phyloP scores from a whole-genome alignment of 257 asterid genomes.

The Solanum megistacrolobum region DNA sequence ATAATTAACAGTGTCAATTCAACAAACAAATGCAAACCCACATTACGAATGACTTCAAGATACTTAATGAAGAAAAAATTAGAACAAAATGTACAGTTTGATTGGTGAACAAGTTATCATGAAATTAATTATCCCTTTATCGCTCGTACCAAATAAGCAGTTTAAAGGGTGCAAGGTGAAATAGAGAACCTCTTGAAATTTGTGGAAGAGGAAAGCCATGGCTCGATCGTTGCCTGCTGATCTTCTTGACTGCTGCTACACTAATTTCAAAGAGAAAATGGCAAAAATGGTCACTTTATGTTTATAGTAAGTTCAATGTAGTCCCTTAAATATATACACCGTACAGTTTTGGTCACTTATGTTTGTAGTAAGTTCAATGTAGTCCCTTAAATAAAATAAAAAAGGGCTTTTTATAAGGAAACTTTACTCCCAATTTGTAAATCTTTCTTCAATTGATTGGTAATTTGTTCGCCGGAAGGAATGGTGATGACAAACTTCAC shows the following conservation, averaged over 20 bases:
- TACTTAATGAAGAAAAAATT: neutral
- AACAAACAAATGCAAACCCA: neutral
- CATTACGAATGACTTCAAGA: neutral
- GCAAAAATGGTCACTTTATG: neutral
- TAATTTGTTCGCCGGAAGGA: neutral
- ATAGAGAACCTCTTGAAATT: constrained; percentile 23
- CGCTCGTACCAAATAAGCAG: neutral
- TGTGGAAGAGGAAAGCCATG: constrained; percentile 28
- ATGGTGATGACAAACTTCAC: constrained; percentile 60
- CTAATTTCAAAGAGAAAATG: neutral
- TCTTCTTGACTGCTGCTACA: neutral
- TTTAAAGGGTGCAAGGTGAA: neutral
- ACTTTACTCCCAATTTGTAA: neutral
- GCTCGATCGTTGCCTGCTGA: neutral
- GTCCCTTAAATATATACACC: neutral
- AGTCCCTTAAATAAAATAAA: neutral
- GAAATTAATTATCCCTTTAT: no score
- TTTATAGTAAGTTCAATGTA: neutral
- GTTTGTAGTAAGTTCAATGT: neutral
- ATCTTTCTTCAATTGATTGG: neutral
- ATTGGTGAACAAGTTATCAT: neutral
- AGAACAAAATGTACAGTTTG: neutral
- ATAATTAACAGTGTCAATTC: neutral
- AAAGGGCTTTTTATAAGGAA: neutral
- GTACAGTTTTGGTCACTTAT: neutral